Base-by-base conservation (phyloP, 768 basidiomycete species). In the Tulasnella sp. region DNA sequence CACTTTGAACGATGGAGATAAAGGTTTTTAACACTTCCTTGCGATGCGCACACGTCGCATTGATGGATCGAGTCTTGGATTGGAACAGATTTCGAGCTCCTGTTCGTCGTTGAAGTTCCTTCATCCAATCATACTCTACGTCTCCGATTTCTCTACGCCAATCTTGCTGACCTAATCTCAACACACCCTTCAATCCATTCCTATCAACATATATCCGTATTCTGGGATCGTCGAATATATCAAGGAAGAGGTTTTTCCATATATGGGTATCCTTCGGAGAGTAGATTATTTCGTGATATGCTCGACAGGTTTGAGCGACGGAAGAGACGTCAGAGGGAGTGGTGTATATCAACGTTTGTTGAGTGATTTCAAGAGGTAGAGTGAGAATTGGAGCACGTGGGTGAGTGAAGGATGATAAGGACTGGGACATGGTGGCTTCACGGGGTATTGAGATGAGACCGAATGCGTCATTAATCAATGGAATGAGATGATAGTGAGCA, bases 201-300 rank as follows among this genome's bases (percentile, higher is more conserved):
- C 19, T 27, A n/a, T 24, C 25, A 24, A 53, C 27, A 37, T 31
- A 35, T 22, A 53, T 34, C n/a, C 52, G 34, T 9, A 49, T 27
- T 10, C 75, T 68, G n/a, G 80, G 79, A 58, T 81, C 75, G 60
- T 86, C 84, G 62, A 83, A 84, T 5, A 73, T 70, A 41, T 64
- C 50, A 33, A 81, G 72, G 63, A 79, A 83, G 45, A 84, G 67
- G 46, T 73, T 67, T 47, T 78, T 76, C 82, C 82, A 87, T 34
- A 87, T 70, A 59, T 76, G 74, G 41, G 73, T 72, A 64, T 81
- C 77, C 25, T 65, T 53, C 27, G 67, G 54, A 19, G 66, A 61
- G 58, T 77, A 74, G 37, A 82, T 70, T 40, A 82, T 63, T 34
- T 60, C 58, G 57, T 66, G 66, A 13, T 77, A 72, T 6, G 64